phyloP scores from a whole-genome alignment of 2,329 filamentous ascomycete genomes.

The Ambrosiella beaveri region DNA sequence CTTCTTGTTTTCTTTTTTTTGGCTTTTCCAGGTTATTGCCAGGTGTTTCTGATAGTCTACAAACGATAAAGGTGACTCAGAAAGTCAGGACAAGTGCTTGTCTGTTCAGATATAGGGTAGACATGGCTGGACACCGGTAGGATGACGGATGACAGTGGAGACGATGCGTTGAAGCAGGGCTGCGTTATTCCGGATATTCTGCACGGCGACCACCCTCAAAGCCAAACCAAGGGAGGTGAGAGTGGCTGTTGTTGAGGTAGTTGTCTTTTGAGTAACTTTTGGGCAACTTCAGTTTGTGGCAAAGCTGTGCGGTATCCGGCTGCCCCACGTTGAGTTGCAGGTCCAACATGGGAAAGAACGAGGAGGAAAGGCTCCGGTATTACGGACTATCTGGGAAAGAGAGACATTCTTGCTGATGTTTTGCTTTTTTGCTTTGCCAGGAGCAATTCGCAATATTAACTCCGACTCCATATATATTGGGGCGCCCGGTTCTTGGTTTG shows the following conservation, averaged over 20 bases:
- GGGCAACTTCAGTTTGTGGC: not conserved
- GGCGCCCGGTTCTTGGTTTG: not conserved
- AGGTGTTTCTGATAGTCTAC: not conserved
- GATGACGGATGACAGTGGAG: not conserved
- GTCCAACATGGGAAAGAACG: not conserved
- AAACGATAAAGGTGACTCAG: too few species aligned
- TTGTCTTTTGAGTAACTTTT: not conserved
- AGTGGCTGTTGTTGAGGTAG: not conserved
- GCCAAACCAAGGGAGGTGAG: not conserved
- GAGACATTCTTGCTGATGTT: not conserved
- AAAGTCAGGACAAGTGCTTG: too few species aligned
- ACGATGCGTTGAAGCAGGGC: not conserved
- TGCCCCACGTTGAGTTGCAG: not conserved
- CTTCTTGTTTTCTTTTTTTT: too few species aligned
- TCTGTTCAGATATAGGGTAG: too few species aligned
- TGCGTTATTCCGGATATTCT: not conserved
- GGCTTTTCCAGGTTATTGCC: too few species aligned
- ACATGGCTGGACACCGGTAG: not conserved
- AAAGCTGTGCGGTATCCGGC: not conserved
- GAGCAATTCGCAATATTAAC: not conserved
- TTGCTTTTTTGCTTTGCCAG: not conserved
- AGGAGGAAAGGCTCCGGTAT: not conserved
- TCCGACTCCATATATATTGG: constrained; percentile 6
- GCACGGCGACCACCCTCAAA: too few species aligned
- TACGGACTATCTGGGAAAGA: not conserved